These are phyloP conservation scores for Halenospora varia DNA, from an alignment of 495 filamentous ascomycete genomes.

Conservation along the genomic window DNA sequence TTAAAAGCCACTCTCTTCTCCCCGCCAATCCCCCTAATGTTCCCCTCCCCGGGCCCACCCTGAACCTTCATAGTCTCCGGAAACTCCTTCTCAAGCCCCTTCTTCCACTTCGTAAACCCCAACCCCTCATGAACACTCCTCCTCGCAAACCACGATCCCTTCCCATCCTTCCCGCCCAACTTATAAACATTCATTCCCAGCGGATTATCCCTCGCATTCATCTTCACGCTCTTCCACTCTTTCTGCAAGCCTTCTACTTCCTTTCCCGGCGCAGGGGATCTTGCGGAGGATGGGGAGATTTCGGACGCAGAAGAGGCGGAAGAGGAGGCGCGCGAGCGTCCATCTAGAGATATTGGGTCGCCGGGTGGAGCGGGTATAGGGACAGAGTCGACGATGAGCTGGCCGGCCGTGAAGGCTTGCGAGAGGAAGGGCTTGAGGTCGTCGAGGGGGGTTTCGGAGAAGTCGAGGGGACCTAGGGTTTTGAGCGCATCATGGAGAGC, in stretches of 20 bases:
- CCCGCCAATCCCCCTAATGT: constrained; percentile 78
- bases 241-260: constrained; percentile 54
- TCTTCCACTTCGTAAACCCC: constrained; percentile 64
- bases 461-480: constrained; percentile 66
- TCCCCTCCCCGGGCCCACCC: constrained; percentile 60
- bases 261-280: constrained; percentile 42
- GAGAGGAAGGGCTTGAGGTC: constrained; percentile 50
- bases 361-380: constrained; percentile 46
- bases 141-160: constrained; percentile 85
- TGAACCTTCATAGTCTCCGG: constrained; percentile 56
- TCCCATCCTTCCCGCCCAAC: constrained; percentile 69
- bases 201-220: constrained; percentile 68
- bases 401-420: constrained; percentile 57
- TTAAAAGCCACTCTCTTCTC: constrained; percentile 64
- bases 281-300: constrained; percentile 47
- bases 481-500: constrained; percentile 70
- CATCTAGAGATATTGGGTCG: constrained; percentile 5
- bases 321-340: constrained; percentile 37
- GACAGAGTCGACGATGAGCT: constrained; percentile 72
- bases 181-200: constrained; percentile 77
- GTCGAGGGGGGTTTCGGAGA: constrained; percentile 53
- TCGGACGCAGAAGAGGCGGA: constrained; percentile 36
- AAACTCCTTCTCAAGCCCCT: constrained; percentile 57
- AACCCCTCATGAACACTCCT: constrained; percentile 77
- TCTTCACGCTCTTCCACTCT: constrained; percentile 83